A percentile compares a stretch with the other conserved stretches of the same genome.
These are phyloP conservation scores for Ophioceras dolichostomum DNA, from an alignment of 2,329 filamentous ascomycete species.

Conservation along the genomic window DNA sequence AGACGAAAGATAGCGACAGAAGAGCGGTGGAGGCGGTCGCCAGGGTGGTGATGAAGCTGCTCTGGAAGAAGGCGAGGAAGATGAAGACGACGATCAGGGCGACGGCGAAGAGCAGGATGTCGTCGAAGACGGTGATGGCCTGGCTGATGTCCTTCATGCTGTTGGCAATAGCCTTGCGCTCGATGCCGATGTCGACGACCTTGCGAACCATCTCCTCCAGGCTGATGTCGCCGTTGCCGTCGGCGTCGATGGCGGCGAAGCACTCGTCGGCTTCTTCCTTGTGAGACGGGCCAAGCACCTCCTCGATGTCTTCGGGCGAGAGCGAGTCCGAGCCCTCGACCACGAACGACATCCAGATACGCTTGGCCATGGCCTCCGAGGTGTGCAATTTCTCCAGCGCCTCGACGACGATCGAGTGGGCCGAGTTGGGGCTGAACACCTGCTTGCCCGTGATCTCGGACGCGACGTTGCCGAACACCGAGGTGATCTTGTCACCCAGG, in stretches of 20 bases:
- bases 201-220: slow-evolving; percentile 86
- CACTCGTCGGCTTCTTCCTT: slow-evolving; percentile 74
- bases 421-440: slow-evolving; percentile 83
- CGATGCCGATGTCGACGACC: slow-evolving; percentile 69
- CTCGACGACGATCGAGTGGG: slow-evolving; percentile 80
- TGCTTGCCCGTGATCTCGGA: slow-evolving; percentile 93
- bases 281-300: slow-evolving; percentile 70
- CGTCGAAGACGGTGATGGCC: slow-evolving; percentile 82
- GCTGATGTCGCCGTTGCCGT: slow-evolving; percentile 87
- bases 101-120: slow-evolving; percentile 70
- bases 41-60: slow-evolving; percentile 71
- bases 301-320: slow-evolving; percentile 67
- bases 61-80: slow-evolving; percentile 84
- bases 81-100: slow-evolving; percentile 72
- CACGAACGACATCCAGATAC: slow-evolving; percentile 98
- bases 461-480: slow-evolving; percentile 83
- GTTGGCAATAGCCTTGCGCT: slow-evolving; percentile 76
- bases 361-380: slow-evolving; percentile 82
- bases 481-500: slow-evolving; percentile 86
- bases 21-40: slow-evolving; percentile 85
- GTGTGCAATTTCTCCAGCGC: slow-evolving; percentile 75
- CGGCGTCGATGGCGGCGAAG: slow-evolving; percentile 69
- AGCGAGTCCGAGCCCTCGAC: slow-evolving; percentile 76
- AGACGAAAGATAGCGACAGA: slow-evolving; percentile 93
- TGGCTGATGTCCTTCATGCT: slow-evolving; percentile 98